phyloP scores from a whole-genome alignment of 495 filamentous ascomycete species.

The Daldinia vernicosa region DNA sequence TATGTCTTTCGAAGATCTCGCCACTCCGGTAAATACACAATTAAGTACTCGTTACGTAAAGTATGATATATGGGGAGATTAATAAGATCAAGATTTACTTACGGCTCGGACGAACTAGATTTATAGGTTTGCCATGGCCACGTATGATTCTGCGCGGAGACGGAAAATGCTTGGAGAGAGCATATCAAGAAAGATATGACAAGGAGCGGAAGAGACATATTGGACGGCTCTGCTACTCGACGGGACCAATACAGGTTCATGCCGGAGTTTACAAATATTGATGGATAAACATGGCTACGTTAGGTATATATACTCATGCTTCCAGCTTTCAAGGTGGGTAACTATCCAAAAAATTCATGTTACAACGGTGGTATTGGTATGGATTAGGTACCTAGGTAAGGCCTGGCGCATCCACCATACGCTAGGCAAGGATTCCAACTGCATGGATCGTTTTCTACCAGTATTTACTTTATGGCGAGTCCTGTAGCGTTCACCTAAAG shows the following conservation, averaged over 20 bases:
- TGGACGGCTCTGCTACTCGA: neutral
- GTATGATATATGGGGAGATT: neutral
- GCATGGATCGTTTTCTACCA: neutral
- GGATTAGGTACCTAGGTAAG: neutral
- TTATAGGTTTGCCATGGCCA: conserved; percentile 40
- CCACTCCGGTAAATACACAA: neutral
- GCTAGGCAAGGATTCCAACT: neutral
- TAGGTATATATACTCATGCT: neutral
- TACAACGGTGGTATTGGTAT: neutral
- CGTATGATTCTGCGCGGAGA: conserved; percentile 18
- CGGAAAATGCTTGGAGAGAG: conserved; percentile 2
- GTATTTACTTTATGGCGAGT: neutral
- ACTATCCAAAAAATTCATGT: neutral
- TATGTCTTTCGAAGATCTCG: neutral
- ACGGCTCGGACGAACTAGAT: conserved; percentile 25
- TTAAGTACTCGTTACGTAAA: neutral
- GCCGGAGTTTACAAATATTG: neutral
- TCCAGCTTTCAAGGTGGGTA: neutral
- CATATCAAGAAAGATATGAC: conserved; percentile 2
- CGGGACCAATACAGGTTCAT: neutral
- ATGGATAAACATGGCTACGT: neutral
- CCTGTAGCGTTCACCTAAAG: neutral
- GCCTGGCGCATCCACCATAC: neutral
- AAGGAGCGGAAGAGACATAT: conserved; percentile 7
- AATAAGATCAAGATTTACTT: conserved; percentile 4